Percentiles rank a stretch among this genome's conserved stretches.
Evolutionary conservation across 2,329 filamentous ascomycete species (phyloP).

Genomic region (Stachybotrys elegans): DNA sequence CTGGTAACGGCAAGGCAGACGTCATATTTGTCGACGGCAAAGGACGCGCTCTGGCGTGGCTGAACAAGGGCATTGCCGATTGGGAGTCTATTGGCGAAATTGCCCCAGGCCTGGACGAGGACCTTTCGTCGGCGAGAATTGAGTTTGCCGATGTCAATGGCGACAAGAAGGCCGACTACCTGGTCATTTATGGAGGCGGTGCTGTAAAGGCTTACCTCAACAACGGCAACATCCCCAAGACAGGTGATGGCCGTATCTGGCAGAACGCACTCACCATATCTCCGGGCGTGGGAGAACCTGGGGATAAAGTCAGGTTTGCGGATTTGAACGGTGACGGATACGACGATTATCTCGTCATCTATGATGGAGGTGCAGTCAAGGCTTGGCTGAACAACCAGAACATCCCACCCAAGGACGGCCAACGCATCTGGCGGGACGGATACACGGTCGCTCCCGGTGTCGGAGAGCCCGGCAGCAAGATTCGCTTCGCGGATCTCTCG

Average conservation of each 20-base stretch:
- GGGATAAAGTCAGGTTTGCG: conserved; percentile 10
- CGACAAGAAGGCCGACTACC: conserved; percentile 10
- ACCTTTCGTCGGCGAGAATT: conserved; percentile 3
- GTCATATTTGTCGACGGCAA: too few species aligned
- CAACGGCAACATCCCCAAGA: conserved; percentile 4
- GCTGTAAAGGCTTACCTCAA: conserved; percentile 13
- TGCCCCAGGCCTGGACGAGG: conserved; percentile 5
- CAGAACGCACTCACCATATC: conserved; percentile 6
- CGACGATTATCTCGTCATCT: conserved; percentile 10
- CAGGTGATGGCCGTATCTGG: conserved; percentile 8
- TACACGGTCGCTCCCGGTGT: neutral
- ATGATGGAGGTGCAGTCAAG: conserved; percentile 7
- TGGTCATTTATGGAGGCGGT: conserved; percentile 12
- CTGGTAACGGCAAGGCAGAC: too few species aligned
- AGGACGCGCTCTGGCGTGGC: too few species aligned
- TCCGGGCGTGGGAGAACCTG: conserved; percentile 10
- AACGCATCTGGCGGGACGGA: neutral
- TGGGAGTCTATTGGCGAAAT: conserved; percentile 6
- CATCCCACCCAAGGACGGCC: too few species aligned
- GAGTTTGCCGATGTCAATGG: conserved; percentile 8
- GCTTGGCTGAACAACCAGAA: conserved; percentile 11
- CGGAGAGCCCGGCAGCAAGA: neutral
- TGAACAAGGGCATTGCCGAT: conserved; percentile 5
- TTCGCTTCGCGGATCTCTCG: neutral
- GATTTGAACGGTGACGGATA: conserved; percentile 13